Base-by-base conservation (phyloP, 768 basidiomycete species). In the Inosperma sp. region DNA sequence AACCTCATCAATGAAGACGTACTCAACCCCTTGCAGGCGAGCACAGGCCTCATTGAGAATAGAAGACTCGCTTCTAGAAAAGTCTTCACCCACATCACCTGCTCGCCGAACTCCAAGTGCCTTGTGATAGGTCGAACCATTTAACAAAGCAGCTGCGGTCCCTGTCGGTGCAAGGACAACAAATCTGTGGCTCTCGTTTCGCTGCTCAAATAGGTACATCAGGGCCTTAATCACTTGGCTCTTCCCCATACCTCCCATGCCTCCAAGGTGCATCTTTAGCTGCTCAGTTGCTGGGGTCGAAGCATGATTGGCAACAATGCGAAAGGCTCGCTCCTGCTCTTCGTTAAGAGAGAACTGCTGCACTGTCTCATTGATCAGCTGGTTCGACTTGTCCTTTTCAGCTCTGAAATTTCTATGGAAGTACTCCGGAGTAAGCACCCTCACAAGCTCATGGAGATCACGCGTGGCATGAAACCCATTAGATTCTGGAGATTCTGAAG, bases 1-100 rank as follows among this genome's bases (percentile, higher is more conserved):
- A 0, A 76, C 59, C 45, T 77, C 72, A 61, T 76, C 71, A 14
- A 75, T 52, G 36, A 76, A 73, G 3, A 75, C 55, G 55, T 72
- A 72, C 0, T 72, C 61, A 8, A 73, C 66, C 16, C 66, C 60
- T n/a, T 55, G 16, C 8, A 70, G 35, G n/a, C 57, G 31, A 17
- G 55, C 45, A 10, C 51, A 50, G 0, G 62, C 46, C 40, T 63
- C 55, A 27, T 53, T 41, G 0, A 64, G 22, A 16, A 53, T 41
- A 7, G 35, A 26, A 12, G 25, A 36, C 16, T 34, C 40, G 19
- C 22, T 47, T 23, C 52, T 46, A 14, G 41, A 33, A 22, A 33
- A 31, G 12, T 33, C 30, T n/a, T 33, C 19, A 4, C 44, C 44
- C 0, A n/a, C 12, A 33, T 33, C 19, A 45, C 12, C 34, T 8